phyloP scores from a whole-genome alignment of 164 flowering plant species.

The Stephania yunnanensis region DNA sequence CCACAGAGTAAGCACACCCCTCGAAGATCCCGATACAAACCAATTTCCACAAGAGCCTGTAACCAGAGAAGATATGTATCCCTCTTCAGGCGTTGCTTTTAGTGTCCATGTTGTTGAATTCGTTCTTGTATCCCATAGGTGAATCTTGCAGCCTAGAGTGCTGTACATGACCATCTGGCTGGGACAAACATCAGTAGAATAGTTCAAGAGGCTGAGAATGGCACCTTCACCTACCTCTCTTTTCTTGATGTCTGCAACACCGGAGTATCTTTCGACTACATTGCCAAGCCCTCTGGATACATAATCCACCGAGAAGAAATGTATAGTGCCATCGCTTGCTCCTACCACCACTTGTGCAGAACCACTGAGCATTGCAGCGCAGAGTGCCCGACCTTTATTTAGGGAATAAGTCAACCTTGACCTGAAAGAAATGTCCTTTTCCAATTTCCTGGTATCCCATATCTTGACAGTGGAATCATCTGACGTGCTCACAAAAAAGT shows the following conservation, averaged over 20 bases:
- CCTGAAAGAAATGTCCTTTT: conserved; percentile 95
- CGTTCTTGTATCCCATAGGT: conserved; percentile 84
- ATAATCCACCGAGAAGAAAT: conserved; percentile 83
- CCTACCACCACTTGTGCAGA: conserved; percentile 87
- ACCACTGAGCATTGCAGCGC: conserved; percentile 70
- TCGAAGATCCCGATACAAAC: conserved; percentile 97
- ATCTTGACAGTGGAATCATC: conserved; percentile 96
- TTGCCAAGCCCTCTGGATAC: conserved; percentile 79
- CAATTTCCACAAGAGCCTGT: conserved; percentile 86
- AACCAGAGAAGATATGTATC: conserved; percentile 72
- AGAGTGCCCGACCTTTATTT: conserved; percentile 82
- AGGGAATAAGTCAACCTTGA: conserved; percentile 87
- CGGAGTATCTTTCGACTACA: conserved; percentile 92
- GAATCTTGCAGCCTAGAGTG: conserved; percentile 81
- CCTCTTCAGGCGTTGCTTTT: conserved; percentile 78
- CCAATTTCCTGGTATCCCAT: conserved; percentile 93
- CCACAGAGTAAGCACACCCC: conserved; percentile 96
- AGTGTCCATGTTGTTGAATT: conserved; percentile 57
- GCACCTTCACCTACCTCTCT: conserved; percentile 81
- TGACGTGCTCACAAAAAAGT: conserved; percentile 91
- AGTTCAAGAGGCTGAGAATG: conserved; percentile 58
- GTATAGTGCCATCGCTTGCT: conserved; percentile 77
- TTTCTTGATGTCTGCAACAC: conserved; percentile 78
- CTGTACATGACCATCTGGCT: conserved; percentile 75
- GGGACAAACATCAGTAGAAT: conserved; percentile 44